phyloP scores from a whole-genome alignment of 2,329 filamentous ascomycete species.

The Alternaria brassicae region DNA sequence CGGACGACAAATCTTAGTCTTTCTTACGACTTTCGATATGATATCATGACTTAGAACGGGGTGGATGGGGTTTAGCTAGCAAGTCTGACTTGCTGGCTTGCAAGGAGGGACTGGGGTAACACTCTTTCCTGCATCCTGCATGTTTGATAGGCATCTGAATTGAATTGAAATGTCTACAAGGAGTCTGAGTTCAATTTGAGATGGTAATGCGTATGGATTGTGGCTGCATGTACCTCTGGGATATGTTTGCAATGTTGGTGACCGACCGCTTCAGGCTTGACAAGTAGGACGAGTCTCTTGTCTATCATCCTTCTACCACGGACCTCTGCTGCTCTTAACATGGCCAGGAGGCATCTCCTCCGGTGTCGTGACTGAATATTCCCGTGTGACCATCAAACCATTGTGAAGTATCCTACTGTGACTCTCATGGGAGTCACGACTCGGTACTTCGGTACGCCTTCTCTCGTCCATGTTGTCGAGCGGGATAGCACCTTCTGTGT shows the following conservation, averaged over 20 bases:
- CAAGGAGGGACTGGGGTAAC: slow-evolving; percentile 9
- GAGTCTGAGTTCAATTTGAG: neutral
- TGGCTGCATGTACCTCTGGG: neutral
- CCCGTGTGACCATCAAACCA: too few species aligned
- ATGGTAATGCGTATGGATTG: neutral
- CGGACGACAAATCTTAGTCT: neutral
- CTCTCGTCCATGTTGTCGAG: too few species aligned
- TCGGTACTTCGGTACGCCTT: too few species aligned
- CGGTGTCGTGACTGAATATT: neutral
- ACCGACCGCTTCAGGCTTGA: neutral
- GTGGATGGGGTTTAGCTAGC: neutral
- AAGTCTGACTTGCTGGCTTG: slow-evolving; percentile 1
- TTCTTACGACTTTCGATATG: slow-evolving; percentile 27
- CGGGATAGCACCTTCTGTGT: too few species aligned
- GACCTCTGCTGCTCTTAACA: too few species aligned
- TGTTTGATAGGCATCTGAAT: slow-evolving; percentile 1
- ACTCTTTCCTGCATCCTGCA: slow-evolving; percentile 4
- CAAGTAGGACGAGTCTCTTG: neutral
- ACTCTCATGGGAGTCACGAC: too few species aligned
- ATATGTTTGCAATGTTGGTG: neutral
- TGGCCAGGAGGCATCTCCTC: too few species aligned
- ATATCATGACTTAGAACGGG: slow-evolving; percentile 22
- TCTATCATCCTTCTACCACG: too few species aligned
- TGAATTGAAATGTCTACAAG: neutral
- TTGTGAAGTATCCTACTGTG: too few species aligned